Percentiles rank a stretch among this genome's conserved stretches.
These are phyloP conservation scores for Thalassiosira profunda DNA, from an alignment of 108 stramenopile genomes.

Conservation along the genomic window DNA sequence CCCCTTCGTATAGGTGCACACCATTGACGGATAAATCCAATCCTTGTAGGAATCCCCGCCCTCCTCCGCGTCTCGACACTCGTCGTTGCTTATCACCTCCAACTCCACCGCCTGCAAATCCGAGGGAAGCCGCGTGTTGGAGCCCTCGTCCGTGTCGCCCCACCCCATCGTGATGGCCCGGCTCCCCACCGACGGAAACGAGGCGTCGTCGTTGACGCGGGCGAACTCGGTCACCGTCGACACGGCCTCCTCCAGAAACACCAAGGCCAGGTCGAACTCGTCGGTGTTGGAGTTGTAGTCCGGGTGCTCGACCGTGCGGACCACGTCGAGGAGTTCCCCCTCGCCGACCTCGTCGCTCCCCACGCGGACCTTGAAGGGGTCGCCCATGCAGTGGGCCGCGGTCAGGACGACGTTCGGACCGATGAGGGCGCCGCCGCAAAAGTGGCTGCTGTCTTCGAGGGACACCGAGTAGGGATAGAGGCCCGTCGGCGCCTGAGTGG, in stretches of 20 bases:
- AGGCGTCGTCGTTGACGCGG: slow-evolving; percentile 5
- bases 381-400: no score
- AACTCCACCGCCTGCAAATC: slow-evolving; percentile 11
- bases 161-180: slow-evolving; percentile 16
- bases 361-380: no score
- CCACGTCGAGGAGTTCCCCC: neutral
- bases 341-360: no score
- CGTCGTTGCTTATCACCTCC: slow-evolving; percentile 20
- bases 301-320: neutral
- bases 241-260: neutral
- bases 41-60: slow-evolving; percentile 5
- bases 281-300: neutral
- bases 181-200: neutral
- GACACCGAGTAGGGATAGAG: no score
- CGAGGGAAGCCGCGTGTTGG: neutral
- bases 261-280: neutral
- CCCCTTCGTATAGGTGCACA: slow-evolving; percentile 5
- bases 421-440: no score
- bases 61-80: slow-evolving; percentile 3
- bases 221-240: neutral
- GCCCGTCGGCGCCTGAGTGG: no score
- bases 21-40: slow-evolving; percentile 12
- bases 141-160: slow-evolving; percentile 7
- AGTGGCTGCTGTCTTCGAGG: no score
- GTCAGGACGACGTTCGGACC: no score